Percentiles rank a stretch among this genome's conserved stretches.
These are phyloP conservation scores for Macrolepiota albuminosa DNA, from an alignment of 768 basidiomycete genomes.

Conservation along the genomic window DNA sequence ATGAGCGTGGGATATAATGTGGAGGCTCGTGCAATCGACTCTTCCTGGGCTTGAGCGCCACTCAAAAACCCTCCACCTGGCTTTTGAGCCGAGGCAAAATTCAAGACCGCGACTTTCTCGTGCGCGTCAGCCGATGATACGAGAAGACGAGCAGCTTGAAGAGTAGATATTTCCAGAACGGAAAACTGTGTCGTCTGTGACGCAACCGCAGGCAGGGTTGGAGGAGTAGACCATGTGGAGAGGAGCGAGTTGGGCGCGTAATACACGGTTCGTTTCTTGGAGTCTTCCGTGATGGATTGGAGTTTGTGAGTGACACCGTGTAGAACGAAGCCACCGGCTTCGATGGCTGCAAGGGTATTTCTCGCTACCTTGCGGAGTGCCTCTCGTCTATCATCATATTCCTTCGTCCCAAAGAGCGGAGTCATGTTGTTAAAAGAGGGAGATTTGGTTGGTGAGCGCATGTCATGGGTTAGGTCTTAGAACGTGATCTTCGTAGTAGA, in stretches of 20 bases:
- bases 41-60: conserved; percentile 77
- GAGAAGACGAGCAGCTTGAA: conserved; percentile 51
- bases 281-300: conserved; percentile 17
- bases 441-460: not conserved
- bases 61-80: conserved; percentile 73
- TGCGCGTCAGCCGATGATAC: conserved; percentile 18
- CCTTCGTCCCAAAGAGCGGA: conserved; percentile 7
- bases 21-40: conserved; percentile 73
- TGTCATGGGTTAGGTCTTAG: conserved; percentile 17
- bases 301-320: conserved; percentile 27
- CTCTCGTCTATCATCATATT: conserved; percentile 22
- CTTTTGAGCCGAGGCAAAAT: conserved; percentile 72
- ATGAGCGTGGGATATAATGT: conserved; percentile 62
- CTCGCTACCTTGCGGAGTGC: conserved; percentile 41
- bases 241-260: conserved; percentile 46
- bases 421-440: not conserved
- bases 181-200: conserved; percentile 32
- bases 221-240: conserved; percentile 40
- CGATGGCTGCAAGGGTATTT: conserved; percentile 44
- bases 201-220: conserved; percentile 34
- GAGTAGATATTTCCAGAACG: conserved; percentile 58
- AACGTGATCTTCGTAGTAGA: conserved; percentile 21
- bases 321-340: conserved; percentile 33
- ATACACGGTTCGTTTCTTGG: conserved; percentile 43
- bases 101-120: conserved; percentile 56